Evolutionary conservation across 176 grass and related monocot species (phyloP).

Genomic region (Bolboschoenus planiculmis): DNA sequence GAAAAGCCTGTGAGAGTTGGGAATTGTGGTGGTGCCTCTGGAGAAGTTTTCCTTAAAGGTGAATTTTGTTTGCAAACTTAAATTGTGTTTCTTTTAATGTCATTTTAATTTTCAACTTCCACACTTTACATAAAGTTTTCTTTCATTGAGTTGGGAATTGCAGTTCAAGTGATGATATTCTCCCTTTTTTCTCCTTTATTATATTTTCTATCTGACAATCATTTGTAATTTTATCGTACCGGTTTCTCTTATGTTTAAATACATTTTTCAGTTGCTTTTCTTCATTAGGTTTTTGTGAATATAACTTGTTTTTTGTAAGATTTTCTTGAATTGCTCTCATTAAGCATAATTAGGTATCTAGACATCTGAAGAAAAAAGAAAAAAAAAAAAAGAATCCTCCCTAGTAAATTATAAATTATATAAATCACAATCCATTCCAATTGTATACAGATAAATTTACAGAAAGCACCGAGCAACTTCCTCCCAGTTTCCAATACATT

Average conservation of each 20-base stretch:
- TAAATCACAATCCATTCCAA: background rate
- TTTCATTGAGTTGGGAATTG: background rate
- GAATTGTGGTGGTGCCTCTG: background rate
- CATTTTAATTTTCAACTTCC: background rate
- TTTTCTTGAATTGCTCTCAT: background rate
- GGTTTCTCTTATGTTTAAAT: background rate
- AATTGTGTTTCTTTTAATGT: background rate
- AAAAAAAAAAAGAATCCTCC: background rate
- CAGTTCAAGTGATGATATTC: background rate
- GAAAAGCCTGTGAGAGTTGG: constrained; percentile 15
- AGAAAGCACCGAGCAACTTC: constrained; percentile 42
- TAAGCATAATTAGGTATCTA: background rate
- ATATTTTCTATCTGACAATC: background rate
- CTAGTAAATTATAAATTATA: background rate
- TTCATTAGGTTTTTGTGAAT: background rate
- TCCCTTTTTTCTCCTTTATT: background rate
- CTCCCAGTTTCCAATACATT: constrained; percentile 2
- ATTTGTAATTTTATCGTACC: background rate
- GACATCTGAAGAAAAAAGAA: background rate
- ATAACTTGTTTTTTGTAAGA: background rate
- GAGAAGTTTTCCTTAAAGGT: constrained; percentile 87
- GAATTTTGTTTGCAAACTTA: background rate
- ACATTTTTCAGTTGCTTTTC: background rate
- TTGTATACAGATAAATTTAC: constrained; percentile 84
- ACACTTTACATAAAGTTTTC: background rate